Evolutionary conservation across 2,329 filamentous ascomycete species (phyloP).

Genomic region (Apiospora marii): DNA sequence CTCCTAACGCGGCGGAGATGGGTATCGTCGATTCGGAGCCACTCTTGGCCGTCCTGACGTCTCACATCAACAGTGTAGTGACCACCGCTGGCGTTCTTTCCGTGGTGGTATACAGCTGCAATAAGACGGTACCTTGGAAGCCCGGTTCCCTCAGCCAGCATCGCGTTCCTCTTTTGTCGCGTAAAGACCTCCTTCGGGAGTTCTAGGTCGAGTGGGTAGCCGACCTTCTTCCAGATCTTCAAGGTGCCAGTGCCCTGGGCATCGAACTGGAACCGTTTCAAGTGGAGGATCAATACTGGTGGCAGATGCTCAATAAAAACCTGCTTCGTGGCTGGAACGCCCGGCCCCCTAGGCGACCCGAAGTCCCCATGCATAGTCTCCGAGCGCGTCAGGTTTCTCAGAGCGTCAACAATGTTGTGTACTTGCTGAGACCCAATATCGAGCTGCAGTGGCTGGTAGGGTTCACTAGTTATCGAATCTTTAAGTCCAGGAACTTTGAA

Average conservation of each 20-base stretch:
- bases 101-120: conserved; percentile 95
- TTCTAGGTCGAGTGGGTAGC: conserved; percentile 93
- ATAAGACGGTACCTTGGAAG: conserved; percentile 86
- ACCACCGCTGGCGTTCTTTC: conserved; percentile 93
- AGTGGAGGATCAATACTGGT: conserved; percentile 89
- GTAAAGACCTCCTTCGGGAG: conserved; percentile 91
- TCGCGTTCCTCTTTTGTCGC: conserved; percentile 72
- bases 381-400: conserved; percentile 82
- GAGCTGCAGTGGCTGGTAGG: conserved; percentile 92
- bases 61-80: conserved; percentile 98
- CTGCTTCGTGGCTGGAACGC: conserved; percentile 86
- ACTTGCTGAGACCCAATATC: conserved; percentile 90
- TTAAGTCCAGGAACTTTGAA: conserved; percentile 86
- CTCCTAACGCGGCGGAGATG: conserved; percentile 83
- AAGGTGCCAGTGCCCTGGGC: conserved; percentile 81
- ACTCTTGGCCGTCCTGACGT: conserved; percentile 92
- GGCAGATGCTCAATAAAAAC: conserved; percentile 92
- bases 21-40: conserved; percentile 96
- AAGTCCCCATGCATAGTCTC: conserved; percentile 89
- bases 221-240: conserved; percentile 98
- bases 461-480: conserved; percentile 89
- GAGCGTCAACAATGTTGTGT: conserved; percentile 88
- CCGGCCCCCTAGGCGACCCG: conserved; percentile 77
- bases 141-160: conserved; percentile 69
- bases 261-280: conserved; percentile 98